Percentiles rank a stretch among this genome's conserved stretches.
phyloP scores from a whole-genome alignment of 345 rosid species.

The Syzygium oleosum region DNA sequence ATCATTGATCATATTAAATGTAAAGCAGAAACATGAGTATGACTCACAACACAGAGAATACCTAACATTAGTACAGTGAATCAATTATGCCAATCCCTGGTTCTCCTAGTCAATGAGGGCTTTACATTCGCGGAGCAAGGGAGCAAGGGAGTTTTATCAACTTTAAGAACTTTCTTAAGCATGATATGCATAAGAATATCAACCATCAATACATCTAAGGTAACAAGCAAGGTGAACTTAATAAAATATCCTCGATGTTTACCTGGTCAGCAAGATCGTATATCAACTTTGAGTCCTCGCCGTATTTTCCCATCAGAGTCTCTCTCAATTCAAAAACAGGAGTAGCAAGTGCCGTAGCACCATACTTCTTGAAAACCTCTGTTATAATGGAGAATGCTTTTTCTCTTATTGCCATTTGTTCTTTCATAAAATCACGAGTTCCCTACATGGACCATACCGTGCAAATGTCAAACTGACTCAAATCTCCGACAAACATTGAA shows the following conservation, averaged over 20 bases:
- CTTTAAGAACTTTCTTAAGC: background rate
- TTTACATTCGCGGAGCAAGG: background rate
- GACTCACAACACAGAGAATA: background rate
- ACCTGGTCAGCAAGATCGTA: conserved; percentile 98
- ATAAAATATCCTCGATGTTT: background rate
- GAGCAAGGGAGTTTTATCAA: background rate
- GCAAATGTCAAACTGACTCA: background rate
- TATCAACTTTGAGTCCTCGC: conserved; percentile 92
- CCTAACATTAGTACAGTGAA: background rate
- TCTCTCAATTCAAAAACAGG: conserved; percentile 95
- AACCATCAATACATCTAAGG: background rate
- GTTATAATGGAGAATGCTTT: conserved; percentile 70
- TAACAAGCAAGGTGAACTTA: background rate
- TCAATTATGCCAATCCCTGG: background rate
- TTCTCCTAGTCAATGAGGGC: background rate
- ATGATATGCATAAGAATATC: background rate
- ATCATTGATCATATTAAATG: background rate
- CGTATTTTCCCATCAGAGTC: conserved; percentile 87
- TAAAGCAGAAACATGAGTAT: background rate
- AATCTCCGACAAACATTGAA: background rate
- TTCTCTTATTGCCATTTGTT: conserved; percentile 75
- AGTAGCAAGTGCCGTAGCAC: conserved; percentile 87
- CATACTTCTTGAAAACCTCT: conserved; percentile 79
- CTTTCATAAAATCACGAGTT: conserved; percentile 86
- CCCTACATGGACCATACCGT: conserved; percentile 33